phyloP scores from a whole-genome alignment of 192 early-diverging fungal species.

The Podila epicladia region DNA sequence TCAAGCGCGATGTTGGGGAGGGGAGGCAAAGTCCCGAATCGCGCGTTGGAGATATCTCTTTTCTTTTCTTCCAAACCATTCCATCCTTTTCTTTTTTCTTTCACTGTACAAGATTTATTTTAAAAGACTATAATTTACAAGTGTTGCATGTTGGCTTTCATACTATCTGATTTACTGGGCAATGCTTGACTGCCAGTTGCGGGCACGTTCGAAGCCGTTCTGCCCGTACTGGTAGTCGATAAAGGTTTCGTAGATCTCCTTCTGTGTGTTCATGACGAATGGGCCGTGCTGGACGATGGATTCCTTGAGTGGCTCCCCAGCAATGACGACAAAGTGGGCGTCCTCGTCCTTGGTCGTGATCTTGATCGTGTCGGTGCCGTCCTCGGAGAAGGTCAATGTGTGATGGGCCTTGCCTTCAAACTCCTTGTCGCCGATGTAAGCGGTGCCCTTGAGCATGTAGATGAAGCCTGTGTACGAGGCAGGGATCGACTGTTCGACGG shows the following conservation, averaged over 20 bases:
- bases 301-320: conserved; percentile 57
- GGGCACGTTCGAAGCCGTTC: conserved; percentile 74
- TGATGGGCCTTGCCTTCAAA: no score
- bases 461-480: conserved; percentile 29
- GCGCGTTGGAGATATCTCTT: no score
- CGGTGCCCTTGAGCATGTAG: conserved; percentile 23
- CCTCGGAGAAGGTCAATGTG: no score
- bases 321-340: conserved; percentile 34
- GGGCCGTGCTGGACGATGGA: conserved; percentile 66
- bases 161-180: not conserved
- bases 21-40: no score
- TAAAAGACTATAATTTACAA: no score
- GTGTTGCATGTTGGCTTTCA: no score
- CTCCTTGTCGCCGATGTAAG: conserved; percentile 13
- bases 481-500: conserved; percentile 23
- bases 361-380: conserved; percentile 5
- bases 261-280: conserved; percentile 69
- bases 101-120: no score
- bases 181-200: conserved; percentile 55
- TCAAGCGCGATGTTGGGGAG: no score
- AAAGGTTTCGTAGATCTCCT: conserved; percentile 62
- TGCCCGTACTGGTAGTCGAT: conserved; percentile 64
- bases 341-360: conserved; percentile 28
- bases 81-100: no score
- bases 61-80: no score